Evolutionary conservation across 2,329 filamentous ascomycete species (phyloP).

Genomic region (Trichoderma arundinaceum): DNA sequence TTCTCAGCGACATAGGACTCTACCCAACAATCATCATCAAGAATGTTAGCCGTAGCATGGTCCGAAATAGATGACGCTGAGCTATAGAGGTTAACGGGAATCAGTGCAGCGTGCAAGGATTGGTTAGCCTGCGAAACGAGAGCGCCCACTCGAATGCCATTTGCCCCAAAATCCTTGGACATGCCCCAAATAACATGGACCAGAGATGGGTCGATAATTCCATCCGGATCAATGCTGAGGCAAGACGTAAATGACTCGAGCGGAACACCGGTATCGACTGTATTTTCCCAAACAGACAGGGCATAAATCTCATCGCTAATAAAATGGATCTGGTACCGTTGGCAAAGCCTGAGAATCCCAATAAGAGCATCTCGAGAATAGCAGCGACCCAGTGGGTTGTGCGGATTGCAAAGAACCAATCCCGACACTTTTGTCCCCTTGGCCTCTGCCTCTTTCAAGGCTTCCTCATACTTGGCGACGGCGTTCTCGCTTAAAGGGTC

Average conservation of each 20-base stretch:
- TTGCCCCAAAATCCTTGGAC: constrained; percentile 61
- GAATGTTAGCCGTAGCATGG: constrained; percentile 47
- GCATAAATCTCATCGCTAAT: constrained; percentile 59
- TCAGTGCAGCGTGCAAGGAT: constrained; percentile 47
- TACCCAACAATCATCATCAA: constrained; percentile 51
- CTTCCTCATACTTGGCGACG: constrained; percentile 53
- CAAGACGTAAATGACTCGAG: constrained; percentile 51
- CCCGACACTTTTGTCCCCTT: constrained; percentile 49
- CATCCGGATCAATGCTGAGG: constrained; percentile 50
- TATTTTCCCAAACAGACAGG: constrained; percentile 55
- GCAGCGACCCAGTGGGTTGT: constrained; percentile 57
- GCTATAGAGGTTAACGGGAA: constrained; percentile 48
- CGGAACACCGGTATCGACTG: constrained; percentile 36
- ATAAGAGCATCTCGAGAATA: constrained; percentile 49
- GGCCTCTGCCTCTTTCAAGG: constrained; percentile 46
- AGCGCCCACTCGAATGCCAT: constrained; percentile 58
- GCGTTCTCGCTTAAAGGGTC: constrained; percentile 51
- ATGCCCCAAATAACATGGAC: constrained; percentile 58
- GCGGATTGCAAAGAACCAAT: constrained; percentile 56
- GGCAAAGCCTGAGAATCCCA: constrained; percentile 52
- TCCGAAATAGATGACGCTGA: constrained; percentile 53
- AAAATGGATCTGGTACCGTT: constrained; percentile 55
- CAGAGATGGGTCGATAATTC: constrained; percentile 53
- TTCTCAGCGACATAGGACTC: constrained; percentile 53
- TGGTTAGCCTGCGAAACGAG: constrained; percentile 55